Evolutionary conservation across 768 basidiomycete species (phyloP).

Genomic region (Lactarius vividus): DNA sequence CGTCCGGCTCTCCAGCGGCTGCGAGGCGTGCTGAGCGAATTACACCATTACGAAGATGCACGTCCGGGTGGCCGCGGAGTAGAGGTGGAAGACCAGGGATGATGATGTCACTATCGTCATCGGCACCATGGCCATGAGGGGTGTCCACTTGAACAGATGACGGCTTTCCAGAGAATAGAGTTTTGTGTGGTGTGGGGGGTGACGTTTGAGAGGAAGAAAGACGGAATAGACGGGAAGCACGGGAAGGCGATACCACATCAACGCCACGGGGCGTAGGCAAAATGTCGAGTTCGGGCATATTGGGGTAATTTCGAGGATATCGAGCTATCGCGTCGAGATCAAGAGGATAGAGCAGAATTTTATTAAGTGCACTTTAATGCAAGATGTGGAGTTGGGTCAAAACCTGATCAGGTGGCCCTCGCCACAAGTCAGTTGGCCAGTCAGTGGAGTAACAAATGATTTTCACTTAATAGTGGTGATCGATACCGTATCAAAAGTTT

Average conservation of each 20-base stretch:
- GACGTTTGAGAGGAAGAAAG: constrained; percentile 30
- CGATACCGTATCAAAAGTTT: background rate
- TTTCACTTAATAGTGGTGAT: constrained; percentile 60
- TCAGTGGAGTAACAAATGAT: constrained; percentile 48
- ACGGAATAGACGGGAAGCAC: constrained; percentile 16
- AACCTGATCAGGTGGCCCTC: constrained; percentile 60
- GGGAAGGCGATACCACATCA: constrained; percentile 33
- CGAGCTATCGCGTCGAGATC: constrained; percentile 14
- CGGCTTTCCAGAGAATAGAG: background rate
- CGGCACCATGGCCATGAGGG: background rate
- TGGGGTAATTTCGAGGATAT: constrained; percentile 3
- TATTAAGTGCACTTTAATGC: background rate
- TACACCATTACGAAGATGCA: constrained; percentile 76
- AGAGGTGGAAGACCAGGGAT: constrained; percentile 69
- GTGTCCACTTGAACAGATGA: constrained; percentile 2
- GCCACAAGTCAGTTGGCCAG: constrained; percentile 69
- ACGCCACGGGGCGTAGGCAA: constrained; percentile 38
- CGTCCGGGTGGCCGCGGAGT: constrained; percentile 61
- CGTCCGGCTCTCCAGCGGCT: constrained; percentile 57
- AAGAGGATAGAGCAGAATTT: background rate
- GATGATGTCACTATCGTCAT: constrained; percentile 38
- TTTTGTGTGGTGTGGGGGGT: background rate
- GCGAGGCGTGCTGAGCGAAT: constrained; percentile 57
- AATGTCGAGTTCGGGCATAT: constrained; percentile 60
- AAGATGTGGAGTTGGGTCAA: constrained; percentile 29